These are phyloP conservation scores for Candida berthetii DNA, from an alignment of 805 yeast species.

Conservation along the genomic window DNA sequence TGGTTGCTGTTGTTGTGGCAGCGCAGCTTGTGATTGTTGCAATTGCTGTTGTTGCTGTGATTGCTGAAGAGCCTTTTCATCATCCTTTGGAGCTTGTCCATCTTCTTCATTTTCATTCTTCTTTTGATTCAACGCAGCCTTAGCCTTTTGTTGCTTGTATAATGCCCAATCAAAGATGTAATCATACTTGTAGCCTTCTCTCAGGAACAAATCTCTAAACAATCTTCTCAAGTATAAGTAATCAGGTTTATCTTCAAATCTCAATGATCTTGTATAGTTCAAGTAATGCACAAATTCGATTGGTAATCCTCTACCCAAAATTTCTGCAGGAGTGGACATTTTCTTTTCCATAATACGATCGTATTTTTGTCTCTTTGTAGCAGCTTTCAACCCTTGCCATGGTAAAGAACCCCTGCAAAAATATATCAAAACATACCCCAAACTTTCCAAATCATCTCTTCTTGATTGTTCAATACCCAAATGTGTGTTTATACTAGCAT, in stretches of 20 bases:
- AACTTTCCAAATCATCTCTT: slow-evolving; percentile 92
- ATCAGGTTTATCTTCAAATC: slow-evolving; percentile 96
- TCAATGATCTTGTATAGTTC: slow-evolving; percentile 80
- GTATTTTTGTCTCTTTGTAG: slow-evolving; percentile 93
- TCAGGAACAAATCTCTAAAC: slow-evolving; percentile 81
- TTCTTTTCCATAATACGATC: slow-evolving; percentile 95
- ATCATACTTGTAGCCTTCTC: slow-evolving; percentile 88
- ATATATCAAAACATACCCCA: slow-evolving; percentile 91
- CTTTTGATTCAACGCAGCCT: slow-evolving; percentile 23
- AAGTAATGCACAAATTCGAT: slow-evolving; percentile 80
- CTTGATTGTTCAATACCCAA: slow-evolving; percentile 95
- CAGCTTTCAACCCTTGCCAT: slow-evolving; percentile 98
- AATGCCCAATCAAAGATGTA: slow-evolving; percentile 97
- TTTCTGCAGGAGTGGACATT: slow-evolving; percentile 82
- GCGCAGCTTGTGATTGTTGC: slow-evolving; percentile 3
- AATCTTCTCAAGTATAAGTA: slow-evolving; percentile 82
- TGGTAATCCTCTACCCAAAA: slow-evolving; percentile 88
- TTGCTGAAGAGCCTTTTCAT: slow-evolving; percentile 3
- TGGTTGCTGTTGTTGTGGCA: slow-evolving; percentile 2
- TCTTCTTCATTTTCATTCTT: slow-evolving; percentile 13
- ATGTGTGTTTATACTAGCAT: slow-evolving; percentile 93
- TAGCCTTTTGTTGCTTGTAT: slow-evolving; percentile 63
- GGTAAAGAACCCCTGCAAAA: slow-evolving; percentile 95
- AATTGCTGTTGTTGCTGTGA: background rate
- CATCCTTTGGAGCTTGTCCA: slow-evolving; percentile 16